Base-by-base conservation (phyloP, 176 grass and related monocot genomes). In the Aechmea fasciata region DNA sequence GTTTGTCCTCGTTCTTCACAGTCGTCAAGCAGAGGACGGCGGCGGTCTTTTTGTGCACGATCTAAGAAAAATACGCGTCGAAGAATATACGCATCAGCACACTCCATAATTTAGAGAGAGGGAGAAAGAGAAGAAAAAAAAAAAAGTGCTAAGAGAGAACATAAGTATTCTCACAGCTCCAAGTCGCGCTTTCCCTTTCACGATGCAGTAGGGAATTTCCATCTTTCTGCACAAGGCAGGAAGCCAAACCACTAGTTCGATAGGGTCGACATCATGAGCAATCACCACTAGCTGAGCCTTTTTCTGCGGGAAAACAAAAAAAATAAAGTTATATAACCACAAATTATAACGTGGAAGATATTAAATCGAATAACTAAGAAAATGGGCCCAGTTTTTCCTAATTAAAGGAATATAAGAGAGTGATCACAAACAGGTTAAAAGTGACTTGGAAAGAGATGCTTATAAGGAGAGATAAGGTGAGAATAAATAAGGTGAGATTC, bases 1-100 rank as follows among this genome's bases (percentile, higher is more conserved):
- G 70, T 66, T 81, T 81, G 57, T 81, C 78, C 78, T 81, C 78
- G 20, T 81, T 81, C 52, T 81, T 81, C 33, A 81, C 78, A 9
- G 78, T 74, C 14, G 78, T 81, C 12, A 81, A 66, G 49, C 78
- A 81, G 71, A 81, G 69, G 1, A 81, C 78, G 0, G 78, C 22
- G 13, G 78, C 52, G 62, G 47, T 81, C 52, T 81, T 81, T 63
- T 81, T 81, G 78, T 81, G 78, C 19, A 81, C 78, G 63, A 81
- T 81, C 78, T 81, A 50, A 8, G 50, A 3, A 19, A 65, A 23
- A 13, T 13, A 3, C 19, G 20, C n/a, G 65, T 64, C 22, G 49
- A 22, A 26, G 54, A 64, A 71, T 47, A 3, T 28, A 15, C 3
- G 49, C 54, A 64, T 1, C 3, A 14, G 50, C 48, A 23, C 13